Evolutionary conservation across 2,329 filamentous ascomycete species (phyloP), one percentile per base, ranked within the genome.

Genomic region (Colletotrichum sp.): DNA sequence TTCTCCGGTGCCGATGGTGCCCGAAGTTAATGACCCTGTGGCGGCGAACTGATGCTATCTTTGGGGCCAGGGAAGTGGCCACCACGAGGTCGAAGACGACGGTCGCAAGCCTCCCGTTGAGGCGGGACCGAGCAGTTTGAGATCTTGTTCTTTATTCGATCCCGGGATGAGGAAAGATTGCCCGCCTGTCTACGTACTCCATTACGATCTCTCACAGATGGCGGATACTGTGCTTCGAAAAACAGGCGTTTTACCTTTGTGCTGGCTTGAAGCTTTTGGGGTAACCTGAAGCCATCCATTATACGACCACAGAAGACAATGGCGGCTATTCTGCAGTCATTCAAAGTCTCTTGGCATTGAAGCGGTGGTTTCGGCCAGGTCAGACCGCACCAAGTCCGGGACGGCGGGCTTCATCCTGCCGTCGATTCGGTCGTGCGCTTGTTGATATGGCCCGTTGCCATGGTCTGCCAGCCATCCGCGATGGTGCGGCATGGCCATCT

Each of bases 401-500:
- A 63, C 39, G 27, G 68, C 55, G 19, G 49, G 27, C 29, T 64
- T 62, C 68, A 13, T 39, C 57, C 25, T 49, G 36, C 34, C 32
- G 65, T 29, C 39, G 55, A 39, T 6, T 34, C 25, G 65, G 36
- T 44, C 55, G 64, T 22, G 65, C 57, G 64, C 36, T 61, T 32
- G 44, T 34, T 39, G 29, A n/a, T 16, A 30, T 49, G 29, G 34
- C 63, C 27, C 19, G 62, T 52, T 62, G n/a, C 63, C 52, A 68
- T 72, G 52, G 22, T 22, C 62, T 44, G 61, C 67, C 8, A 61
- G 72, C 36, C 69, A 62, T 27, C 44, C 34, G 57, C 57, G 68
- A 72, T 76, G 73, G 73, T 76, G 73, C 69, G 73, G 69, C 73
- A 52, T 44, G 49, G 57, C 59, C 57, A 70, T 63, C 57, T 63